Percentiles rank a stretch among this genome's conserved stretches.
These are phyloP conservation scores for Clonostachys solani DNA, from an alignment of 2,329 filamentous ascomycete species.

Conservation along the genomic window DNA sequence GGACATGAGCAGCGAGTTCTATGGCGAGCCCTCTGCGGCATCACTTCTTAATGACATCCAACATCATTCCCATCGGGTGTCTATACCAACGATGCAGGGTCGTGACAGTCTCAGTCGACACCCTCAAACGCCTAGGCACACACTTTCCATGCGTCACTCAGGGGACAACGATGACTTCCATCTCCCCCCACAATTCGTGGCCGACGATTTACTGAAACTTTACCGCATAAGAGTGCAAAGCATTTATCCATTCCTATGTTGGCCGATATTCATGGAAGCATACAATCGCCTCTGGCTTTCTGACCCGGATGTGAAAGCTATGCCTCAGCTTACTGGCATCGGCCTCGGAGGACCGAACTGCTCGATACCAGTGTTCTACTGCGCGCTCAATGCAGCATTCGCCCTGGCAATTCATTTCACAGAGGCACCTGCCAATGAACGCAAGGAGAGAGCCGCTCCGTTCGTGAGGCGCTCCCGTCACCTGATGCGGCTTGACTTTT, in stretches of 20 bases:
- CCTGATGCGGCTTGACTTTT: conserved; percentile 18
- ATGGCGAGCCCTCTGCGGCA: too few species aligned
- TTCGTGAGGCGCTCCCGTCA: conserved; percentile 23
- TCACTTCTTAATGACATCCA: too few species aligned
- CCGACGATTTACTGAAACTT: too few species aligned
- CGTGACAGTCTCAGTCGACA: too few species aligned
- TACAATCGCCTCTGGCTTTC: conserved; percentile 29
- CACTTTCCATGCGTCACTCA: too few species aligned
- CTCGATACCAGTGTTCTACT: conserved; percentile 23
- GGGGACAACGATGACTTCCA: too few species aligned
- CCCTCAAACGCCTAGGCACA: too few species aligned
- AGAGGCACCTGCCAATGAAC: conserved; percentile 13
- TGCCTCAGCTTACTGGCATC: background rate
- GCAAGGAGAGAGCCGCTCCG: conserved; percentile 10
- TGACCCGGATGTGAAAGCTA: conserved; percentile 1
- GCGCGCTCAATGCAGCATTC: conserved; percentile 32
- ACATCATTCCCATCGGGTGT: too few species aligned
- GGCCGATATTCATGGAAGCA: conserved; percentile 21
- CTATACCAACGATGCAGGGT: too few species aligned
- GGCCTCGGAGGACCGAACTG: conserved; percentile 5
- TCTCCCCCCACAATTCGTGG: too few species aligned
- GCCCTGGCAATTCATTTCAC: conserved; percentile 31
- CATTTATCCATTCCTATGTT: conserved; percentile 12
- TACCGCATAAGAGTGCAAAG: too few species aligned
- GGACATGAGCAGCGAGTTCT: too few species aligned